phyloP scores from a whole-genome alignment of 148 eudicot species.

The Linanthus parryae region DNA sequence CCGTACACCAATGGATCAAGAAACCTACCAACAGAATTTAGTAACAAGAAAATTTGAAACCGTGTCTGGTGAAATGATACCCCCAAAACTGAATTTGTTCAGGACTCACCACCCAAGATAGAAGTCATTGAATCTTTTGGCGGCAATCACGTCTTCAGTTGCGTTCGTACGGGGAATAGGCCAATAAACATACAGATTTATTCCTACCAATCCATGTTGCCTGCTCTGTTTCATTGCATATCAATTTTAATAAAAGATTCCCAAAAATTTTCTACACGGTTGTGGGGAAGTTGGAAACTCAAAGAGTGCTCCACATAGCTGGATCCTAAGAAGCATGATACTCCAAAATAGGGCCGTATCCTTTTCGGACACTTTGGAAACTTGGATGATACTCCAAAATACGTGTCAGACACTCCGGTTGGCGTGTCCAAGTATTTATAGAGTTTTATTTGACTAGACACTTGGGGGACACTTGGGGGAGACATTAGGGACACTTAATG shows the following conservation, averaged over 20 bases:
- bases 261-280: not conserved
- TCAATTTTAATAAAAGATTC: not conserved
- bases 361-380: too few species aligned
- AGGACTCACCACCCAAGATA: constrained; percentile 24
- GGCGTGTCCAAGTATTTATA: too few species aligned
- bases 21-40: not conserved
- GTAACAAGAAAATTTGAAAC: not conserved
- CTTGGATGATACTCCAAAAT: too few species aligned
- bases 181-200: constrained; percentile 12
- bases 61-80: not conserved
- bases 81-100: not conserved
- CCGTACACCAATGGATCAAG: constrained; percentile 4
- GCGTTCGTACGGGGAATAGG: constrained; percentile 12
- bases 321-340: too few species aligned
- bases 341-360: too few species aligned
- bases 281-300: too few species aligned
- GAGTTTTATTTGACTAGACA: too few species aligned
- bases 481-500: too few species aligned
- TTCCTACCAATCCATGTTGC: constrained; percentile 17
- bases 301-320: too few species aligned
- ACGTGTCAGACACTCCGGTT: too few species aligned
- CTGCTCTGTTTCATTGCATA: constrained; percentile 6
- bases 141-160: constrained; percentile 11
- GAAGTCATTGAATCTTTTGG: constrained; percentile 16
- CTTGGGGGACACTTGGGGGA: too few species aligned